Evolutionary conservation across 805 yeast species (phyloP).

Genomic region (Candida boidinii): DNA sequence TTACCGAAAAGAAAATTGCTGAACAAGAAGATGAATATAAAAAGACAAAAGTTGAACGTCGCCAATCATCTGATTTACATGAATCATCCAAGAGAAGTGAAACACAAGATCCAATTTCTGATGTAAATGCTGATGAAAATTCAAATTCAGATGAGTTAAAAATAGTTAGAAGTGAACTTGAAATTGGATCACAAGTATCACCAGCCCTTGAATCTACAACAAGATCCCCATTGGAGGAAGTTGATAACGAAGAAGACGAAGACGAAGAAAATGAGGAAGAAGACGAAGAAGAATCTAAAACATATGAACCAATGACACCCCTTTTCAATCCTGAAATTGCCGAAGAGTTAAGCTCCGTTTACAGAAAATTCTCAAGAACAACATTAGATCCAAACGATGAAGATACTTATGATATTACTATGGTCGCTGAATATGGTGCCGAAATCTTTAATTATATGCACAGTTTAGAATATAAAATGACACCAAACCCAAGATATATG

Average conservation of each 20-base stretch:
- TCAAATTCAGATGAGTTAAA: background rate
- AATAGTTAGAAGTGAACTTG: background rate
- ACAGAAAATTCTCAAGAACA: conserved; percentile 39
- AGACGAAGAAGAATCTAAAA: conserved; percentile 27
- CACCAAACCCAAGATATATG: conserved; percentile 73
- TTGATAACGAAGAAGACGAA: background rate
- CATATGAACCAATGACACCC: conserved; percentile 49
- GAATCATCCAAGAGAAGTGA: no score
- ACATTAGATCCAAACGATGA: conserved; percentile 68
- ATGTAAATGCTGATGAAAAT: background rate
- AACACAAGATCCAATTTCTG: no score
- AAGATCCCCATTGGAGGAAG: background rate
- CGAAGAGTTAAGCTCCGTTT: conserved; percentile 42
- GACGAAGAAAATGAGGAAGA: conserved; percentile 7
- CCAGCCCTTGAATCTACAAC: background rate
- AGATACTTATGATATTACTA: conserved; percentile 76
- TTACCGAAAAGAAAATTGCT: background rate
- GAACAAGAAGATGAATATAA: background rate
- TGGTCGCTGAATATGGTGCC: conserved; percentile 88
- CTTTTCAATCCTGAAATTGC: conserved; percentile 38
- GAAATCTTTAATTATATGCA: conserved; percentile 79
- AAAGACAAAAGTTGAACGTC: no score
- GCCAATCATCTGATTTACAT: no score
- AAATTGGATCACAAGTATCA: background rate
- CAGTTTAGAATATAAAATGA: conserved; percentile 58